Conservation (phyloP, 1,284 basidiomycete genomes). For the Ceratobasidium theobromae region DNA sequence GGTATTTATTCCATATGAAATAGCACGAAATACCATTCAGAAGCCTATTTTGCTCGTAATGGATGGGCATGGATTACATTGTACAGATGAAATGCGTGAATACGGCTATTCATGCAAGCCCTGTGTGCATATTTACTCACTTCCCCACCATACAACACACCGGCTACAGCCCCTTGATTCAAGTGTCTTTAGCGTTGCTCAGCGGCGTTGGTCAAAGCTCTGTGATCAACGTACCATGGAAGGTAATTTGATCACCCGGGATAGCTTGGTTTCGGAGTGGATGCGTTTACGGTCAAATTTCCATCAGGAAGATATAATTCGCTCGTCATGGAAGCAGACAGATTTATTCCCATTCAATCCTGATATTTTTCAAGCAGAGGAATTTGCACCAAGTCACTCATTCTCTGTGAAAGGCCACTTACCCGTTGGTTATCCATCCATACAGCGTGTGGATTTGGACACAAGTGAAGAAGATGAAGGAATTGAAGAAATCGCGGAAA, state of each 20-base stretch:
- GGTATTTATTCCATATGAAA: slow-evolving; percentile 42
- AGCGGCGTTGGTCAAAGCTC: slow-evolving; percentile 8
- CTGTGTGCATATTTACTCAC: background rate
- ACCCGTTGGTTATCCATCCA: too few relatives aligned
- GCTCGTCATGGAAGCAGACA: too few relatives aligned
- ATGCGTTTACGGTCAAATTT: background rate
- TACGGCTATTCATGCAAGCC: background rate
- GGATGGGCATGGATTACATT: slow-evolving; percentile 49
- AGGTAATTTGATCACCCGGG: slow-evolving; percentile 8
- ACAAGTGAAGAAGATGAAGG: too few relatives aligned
- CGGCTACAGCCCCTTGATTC: slow-evolving; percentile 35
- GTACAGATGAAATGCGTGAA: slow-evolving; percentile 32
- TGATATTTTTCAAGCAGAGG: too few relatives aligned
- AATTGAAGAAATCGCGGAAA: too few relatives aligned
- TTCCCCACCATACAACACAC: slow-evolving; percentile 35
- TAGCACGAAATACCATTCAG: slow-evolving; percentile 37
- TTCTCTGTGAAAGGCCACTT: too few relatives aligned
- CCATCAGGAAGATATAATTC: too few relatives aligned
- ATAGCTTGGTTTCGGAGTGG: slow-evolving; percentile 20
- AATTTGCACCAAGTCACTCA: too few relatives aligned
- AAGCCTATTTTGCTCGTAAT: slow-evolving; percentile 46
- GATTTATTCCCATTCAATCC: too few relatives aligned
- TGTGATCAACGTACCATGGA: background rate
- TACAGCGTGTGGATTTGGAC: too few relatives aligned
- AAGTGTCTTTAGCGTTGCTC: slow-evolving; percentile 32